Evolutionary conservation across 2,329 filamentous ascomycete species (phyloP).

Genomic region (Aspergillus nomiae): DNA sequence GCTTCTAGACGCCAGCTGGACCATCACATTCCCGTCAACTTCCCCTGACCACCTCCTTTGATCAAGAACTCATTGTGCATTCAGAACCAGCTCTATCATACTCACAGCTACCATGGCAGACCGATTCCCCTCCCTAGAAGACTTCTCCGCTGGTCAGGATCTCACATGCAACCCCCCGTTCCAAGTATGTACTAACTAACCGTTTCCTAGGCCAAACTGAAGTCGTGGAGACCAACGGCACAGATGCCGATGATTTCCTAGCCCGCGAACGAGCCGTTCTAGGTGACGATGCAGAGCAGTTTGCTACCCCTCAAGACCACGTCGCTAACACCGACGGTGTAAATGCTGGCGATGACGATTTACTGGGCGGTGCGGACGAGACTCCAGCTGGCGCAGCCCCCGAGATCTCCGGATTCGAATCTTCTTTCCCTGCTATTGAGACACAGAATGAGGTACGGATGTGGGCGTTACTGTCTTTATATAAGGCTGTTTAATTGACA

Average conservation of each 20-base stretch:
- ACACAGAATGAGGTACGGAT: slow-evolving; percentile 67
- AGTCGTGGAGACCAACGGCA: slow-evolving; percentile 32
- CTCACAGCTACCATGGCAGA: slow-evolving; percentile 65
- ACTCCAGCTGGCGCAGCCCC: slow-evolving; percentile 23
- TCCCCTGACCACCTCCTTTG: slow-evolving; percentile 12
- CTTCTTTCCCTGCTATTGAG: slow-evolving; percentile 84
- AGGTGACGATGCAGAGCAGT: slow-evolving; percentile 91
- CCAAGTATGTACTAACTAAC: slow-evolving; percentile 28
- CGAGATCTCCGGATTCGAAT: slow-evolving; percentile 71
- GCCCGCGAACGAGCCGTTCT: slow-evolving; percentile 86
- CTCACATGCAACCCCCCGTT: slow-evolving; percentile 20
- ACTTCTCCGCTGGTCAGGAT: slow-evolving; percentile 65
- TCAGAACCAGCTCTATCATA: not conserved
- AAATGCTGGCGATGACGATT: slow-evolving; percentile 64
- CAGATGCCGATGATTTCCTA: slow-evolving; percentile 81
- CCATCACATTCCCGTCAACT: slow-evolving; percentile 18
- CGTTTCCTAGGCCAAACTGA: slow-evolving; percentile 36
- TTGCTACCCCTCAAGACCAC: slow-evolving; percentile 72
- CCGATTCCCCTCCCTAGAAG: slow-evolving; percentile 76
- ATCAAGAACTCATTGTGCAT: slow-evolving; percentile 6
- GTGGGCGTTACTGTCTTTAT: not conserved
- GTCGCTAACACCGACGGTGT: slow-evolving; percentile 61
- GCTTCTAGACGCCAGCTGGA: slow-evolving; percentile 23
- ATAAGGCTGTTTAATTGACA: slow-evolving; percentile 10
- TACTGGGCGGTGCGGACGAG: slow-evolving; percentile 64